Evolutionary conservation across 176 grass and related monocot species (phyloP).

Genomic region (Oryza meridionalis): DNA sequence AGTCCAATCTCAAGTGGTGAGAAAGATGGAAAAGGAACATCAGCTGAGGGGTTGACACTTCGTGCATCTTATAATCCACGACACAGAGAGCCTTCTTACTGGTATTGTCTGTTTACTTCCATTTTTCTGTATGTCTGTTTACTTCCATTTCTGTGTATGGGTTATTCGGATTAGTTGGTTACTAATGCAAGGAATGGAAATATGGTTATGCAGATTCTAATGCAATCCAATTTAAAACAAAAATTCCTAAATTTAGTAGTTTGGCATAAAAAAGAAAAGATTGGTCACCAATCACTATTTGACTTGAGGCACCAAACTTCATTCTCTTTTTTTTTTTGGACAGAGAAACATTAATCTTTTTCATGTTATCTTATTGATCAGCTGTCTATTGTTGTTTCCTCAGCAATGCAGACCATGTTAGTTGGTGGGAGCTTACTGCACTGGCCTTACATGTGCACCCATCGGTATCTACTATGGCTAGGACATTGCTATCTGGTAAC

Average conservation of each 20-base stretch:
- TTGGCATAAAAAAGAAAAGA: conserved; percentile 1
- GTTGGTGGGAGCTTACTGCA: conserved; percentile 88
- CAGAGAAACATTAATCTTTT: neutral
- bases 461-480: conserved; percentile 91
- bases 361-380: conserved; percentile 21
- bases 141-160: too few relatives aligned
- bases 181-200: neutral
- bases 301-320: neutral
- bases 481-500: conserved; percentile 79
- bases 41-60: conserved; percentile 31
- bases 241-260: neutral
- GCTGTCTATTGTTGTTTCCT: conserved; percentile 38
- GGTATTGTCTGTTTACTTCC: conserved; percentile 60
- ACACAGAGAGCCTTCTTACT: conserved; percentile 92
- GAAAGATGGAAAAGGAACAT: conserved; percentile 38
- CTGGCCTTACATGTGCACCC: conserved; percentile 87
- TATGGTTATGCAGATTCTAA: conserved; percentile 27
- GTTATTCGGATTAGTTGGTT: conserved; percentile 26
- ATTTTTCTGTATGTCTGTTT: conserved; percentile 8
- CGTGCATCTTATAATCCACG: conserved; percentile 76
- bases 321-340: neutral
- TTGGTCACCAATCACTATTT: neutral
- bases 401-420: conserved; percentile 74
- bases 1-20: conserved; percentile 14
- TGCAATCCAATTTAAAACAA: conserved; percentile 17